Evolutionary conservation across 163 green algal species (phyloP), one percentile per base, ranked within the genome.

Genomic region (Coccomyxa subellipsoidea): DNA sequence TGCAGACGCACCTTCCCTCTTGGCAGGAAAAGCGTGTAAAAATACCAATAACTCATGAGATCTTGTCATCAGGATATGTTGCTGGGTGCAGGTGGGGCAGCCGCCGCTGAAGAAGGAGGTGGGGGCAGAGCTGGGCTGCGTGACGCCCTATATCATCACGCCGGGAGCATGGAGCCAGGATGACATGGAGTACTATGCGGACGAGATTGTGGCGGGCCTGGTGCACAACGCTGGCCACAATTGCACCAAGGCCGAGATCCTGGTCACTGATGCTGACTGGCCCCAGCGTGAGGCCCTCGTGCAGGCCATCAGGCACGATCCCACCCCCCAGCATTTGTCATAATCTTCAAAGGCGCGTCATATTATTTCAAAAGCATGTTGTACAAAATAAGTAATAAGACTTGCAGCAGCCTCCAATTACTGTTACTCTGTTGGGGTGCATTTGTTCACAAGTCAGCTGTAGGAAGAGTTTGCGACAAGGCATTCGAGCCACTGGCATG

Each of bases 111-210:
- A 69, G 15, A 95, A 94, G 84, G 82, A 71, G 53, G 88, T 97
- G 4, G 90, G 84, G 2, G 94, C 90, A 47, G 94, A 98, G 90
- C 90, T 98, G 47, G 93, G 94, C 37, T 96, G 95, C 78, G 88
- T 97, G 2, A 98, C 94, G 0, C 95, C 95, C 7, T 96, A 93
- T 87, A 92, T 98, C 79, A 87, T 98, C 38, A 88, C 95, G 10
- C 95, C 95, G 0, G 88, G 76, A 3, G 34, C 71, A 7, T 96
- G 92, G 93, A 92, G 47, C 36, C 37, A 88, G 18, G 69, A 75
- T 0, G 94, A 97, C 85, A 71, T 97, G 18, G 82, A 90, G n/a
- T 94, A 94, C 84, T 85, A 94, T 39, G 94, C 94, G 3, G 80
- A 86, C 39, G 86, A 77, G 27, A 84, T 96, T 71, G 92, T 88